phyloP scores from a whole-genome alignment of 495 filamentous ascomycete genomes.

The Xylaria venustula region DNA sequence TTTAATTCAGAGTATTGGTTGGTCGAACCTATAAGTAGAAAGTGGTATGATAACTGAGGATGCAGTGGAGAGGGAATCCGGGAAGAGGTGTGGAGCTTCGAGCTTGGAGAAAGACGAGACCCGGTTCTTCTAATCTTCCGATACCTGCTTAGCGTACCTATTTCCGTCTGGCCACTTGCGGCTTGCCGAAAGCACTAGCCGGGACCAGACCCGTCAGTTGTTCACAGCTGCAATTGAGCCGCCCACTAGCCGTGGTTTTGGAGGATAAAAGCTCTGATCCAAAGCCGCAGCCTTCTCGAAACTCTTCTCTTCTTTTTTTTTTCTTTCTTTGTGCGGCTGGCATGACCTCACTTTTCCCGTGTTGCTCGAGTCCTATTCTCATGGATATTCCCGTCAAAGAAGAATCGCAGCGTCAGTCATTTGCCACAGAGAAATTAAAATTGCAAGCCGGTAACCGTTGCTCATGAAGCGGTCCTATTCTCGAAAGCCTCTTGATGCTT shows the following conservation, averaged over 20 bases:
- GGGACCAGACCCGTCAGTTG: neutral
- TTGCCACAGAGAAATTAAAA: slow-evolving; percentile 46
- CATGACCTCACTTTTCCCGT: slow-evolving; percentile 47
- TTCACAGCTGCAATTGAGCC: neutral
- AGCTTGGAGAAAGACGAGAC: neutral
- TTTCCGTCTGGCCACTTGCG: too few species aligned
- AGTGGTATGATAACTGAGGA: too few species aligned
- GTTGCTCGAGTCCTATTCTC: slow-evolving; percentile 45
- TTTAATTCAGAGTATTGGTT: too few species aligned
- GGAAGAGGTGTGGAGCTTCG: neutral
- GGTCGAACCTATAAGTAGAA: too few species aligned
- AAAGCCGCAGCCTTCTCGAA: neutral
- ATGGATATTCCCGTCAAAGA: slow-evolving; percentile 36
- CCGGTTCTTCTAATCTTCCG: slow-evolving; percentile 6
- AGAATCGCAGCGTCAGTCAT: slow-evolving; percentile 42
- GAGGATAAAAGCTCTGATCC: slow-evolving; percentile 6
- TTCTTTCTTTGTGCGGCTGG: slow-evolving; percentile 36
- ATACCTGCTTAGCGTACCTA: neutral
- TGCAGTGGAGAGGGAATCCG: too few species aligned
- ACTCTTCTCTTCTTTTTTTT: slow-evolving; percentile 16
- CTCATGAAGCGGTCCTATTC: slow-evolving; percentile 41
- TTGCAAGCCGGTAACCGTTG: slow-evolving; percentile 42
- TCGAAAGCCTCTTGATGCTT: slow-evolving; percentile 33
- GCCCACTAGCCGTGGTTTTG: neutral
- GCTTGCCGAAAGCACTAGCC: too few species aligned